Evolutionary conservation across 176 grass and related monocot genomes (phyloP).

Genomic region (Rhynchospora breviuscula): DNA sequence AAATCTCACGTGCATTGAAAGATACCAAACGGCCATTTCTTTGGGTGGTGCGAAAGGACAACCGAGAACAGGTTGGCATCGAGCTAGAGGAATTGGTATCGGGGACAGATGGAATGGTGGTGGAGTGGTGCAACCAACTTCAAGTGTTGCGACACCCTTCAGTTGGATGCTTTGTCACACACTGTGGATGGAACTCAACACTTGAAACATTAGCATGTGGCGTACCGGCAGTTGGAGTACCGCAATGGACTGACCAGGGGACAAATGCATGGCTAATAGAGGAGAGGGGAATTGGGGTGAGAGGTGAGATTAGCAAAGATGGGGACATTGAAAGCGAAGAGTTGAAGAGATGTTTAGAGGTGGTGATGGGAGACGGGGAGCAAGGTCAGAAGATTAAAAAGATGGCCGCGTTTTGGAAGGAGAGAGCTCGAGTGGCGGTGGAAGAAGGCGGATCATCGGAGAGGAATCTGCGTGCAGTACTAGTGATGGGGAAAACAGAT

Average conservation of each 20-base stretch:
- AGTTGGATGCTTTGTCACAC: conserved; percentile 48
- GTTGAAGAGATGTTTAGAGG: conserved; percentile 47
- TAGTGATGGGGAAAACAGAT: background rate
- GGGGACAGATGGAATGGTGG: conserved; percentile 27
- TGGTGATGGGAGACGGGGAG: conserved; percentile 26
- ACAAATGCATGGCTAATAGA: conserved; percentile 28
- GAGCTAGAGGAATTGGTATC: background rate
- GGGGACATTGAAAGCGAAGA: conserved; percentile 26
- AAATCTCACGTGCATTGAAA: conserved; percentile 27
- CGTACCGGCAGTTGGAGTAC: conserved; percentile 27
- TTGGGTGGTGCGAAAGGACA: conserved; percentile 36
- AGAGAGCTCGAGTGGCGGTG: background rate
- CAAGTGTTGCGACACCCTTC: conserved; percentile 41
- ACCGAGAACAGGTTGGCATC: background rate
- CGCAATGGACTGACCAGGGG: conserved; percentile 32
- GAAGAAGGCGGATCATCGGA: background rate
- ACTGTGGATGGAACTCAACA: conserved; percentile 58
- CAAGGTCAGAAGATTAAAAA: conserved; percentile 17
- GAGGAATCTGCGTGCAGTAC: conserved; percentile 1
- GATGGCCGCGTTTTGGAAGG: conserved; percentile 14
- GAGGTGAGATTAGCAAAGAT: background rate
- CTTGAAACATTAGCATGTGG: conserved; percentile 32
- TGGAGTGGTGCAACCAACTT: conserved; percentile 51
- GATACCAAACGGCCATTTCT: conserved; percentile 28
- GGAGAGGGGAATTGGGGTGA: conserved; percentile 25